Evolutionary conservation across 192 early-diverging fungal genomes (phyloP), one percentile per base, ranked within the genome.

Genomic region (Coemansia sp.): DNA sequence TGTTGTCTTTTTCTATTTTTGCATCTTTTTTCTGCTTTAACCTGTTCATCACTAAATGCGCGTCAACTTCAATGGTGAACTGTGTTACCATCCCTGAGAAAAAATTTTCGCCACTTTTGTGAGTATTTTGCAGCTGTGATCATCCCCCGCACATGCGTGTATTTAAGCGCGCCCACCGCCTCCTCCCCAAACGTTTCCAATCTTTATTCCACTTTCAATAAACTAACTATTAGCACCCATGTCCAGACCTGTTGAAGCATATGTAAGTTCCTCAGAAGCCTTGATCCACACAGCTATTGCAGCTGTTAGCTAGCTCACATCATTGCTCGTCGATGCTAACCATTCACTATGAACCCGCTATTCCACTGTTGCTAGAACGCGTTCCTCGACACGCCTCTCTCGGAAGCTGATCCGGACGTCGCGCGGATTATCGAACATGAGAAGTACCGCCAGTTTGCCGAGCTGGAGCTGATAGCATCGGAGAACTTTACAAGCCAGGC

Each of bases 401-500:
- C 92, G 62, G 84, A 92, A 67, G 96, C 96, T 50, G 97, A 99
- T 74, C 89, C 87, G 54, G 95, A 94, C 69, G 88, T 99, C 73
- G 94, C 89, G 75, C 83, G 88, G 58, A 89, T 99, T 56, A 89
- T 99, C 73, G 91, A 98, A 83, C 86, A 95, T 65, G 97, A 99
- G 71, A 97, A 97, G 85, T 93, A 94, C 87, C 85, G 97, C 64
- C 96, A 99, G 84, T 99, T 88, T 87, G 93, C 93, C 49, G 94
- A 96, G 74, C 86, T 99, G 19, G 97, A 99, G 84, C 84, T 99
- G 56, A 99, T 99, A 71, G 97, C 97, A 54, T 97, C 95, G 31
- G 97, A 99, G 94, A 99, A 99, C 89, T 98, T 99, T 75, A 99
- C 97, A 62, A 97, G 95, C 47, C 93, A 96, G 84, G 95, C 97